A percentile compares a stretch with the other conserved stretches of the same genome.
These are phyloP conservation scores for Hyaloscypha variabilis DNA, from an alignment of 495 filamentous ascomycete genomes.

Conservation along the genomic window DNA sequence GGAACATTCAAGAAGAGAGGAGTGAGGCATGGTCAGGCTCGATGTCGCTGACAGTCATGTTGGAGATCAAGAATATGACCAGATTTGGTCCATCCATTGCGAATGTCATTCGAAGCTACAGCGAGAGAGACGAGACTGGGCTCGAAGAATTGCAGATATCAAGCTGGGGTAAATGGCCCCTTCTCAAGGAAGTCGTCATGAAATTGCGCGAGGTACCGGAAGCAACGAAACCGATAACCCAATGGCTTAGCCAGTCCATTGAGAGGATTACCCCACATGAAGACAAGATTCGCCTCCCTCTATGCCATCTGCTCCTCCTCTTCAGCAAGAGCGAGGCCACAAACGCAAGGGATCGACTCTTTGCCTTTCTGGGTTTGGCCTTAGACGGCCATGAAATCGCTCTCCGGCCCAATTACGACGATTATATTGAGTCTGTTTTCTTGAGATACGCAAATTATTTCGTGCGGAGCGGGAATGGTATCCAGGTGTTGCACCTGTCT, in stretches of 20 bases:
- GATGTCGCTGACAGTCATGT: not conserved
- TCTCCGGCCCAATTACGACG: slow-evolving; percentile 4
- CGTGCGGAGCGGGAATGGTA: slow-evolving; percentile 1
- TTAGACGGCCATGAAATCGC: not conserved
- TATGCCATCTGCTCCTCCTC: not conserved
- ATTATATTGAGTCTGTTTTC: slow-evolving; percentile 1
- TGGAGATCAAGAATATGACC: not conserved
- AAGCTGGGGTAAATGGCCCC: not conserved
- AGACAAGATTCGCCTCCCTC: not conserved
- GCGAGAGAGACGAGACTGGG: not conserved
- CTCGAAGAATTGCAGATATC: not conserved
- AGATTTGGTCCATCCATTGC: not conserved
- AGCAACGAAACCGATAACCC: not conserved
- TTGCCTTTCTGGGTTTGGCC: slow-evolving; percentile 8
- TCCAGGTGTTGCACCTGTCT: slow-evolving; percentile 2
- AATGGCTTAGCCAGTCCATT: not conserved
- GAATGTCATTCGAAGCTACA: not conserved
- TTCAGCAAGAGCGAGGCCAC: not conserved
- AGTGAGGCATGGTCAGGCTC: not conserved
- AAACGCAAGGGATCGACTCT: slow-evolving; percentile 13
- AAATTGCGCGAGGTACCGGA: not conserved
- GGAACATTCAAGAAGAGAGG: not conserved
- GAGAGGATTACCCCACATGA: not conserved
- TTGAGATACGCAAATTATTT: slow-evolving; percentile 6
- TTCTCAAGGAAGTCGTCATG: not conserved